Percentiles rank a stretch among this genome's conserved stretches.
Conservation (phyloP, 1,284 basidiomycete species). For the Ceratobasidium sp. region DNA sequence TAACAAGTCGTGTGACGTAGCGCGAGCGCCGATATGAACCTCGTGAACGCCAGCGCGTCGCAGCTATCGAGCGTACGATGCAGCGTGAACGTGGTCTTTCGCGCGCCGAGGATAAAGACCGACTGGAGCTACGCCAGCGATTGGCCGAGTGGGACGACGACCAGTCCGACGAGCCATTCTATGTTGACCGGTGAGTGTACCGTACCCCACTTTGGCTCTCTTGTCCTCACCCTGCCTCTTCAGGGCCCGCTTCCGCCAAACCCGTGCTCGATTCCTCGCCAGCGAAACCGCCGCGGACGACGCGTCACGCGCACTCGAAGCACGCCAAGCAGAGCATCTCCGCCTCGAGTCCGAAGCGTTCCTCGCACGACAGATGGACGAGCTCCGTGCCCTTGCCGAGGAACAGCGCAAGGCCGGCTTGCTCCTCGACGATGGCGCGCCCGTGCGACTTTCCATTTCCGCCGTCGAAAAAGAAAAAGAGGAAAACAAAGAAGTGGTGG, state of each 20-base stretch:
- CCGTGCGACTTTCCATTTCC: constrained; percentile 82
- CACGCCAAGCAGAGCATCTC: constrained; percentile 83
- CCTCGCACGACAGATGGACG: constrained; percentile 88
- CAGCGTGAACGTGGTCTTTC: constrained; percentile 73
- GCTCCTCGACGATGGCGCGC: constrained; percentile 88
- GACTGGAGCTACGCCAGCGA: constrained; percentile 73
- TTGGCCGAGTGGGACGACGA: constrained; percentile 91
- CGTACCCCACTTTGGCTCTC: background rate
- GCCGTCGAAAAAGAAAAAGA: constrained; percentile 45
- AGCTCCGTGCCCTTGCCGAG: constrained; percentile 86
- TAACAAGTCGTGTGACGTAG: constrained; percentile 56
- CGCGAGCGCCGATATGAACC: constrained; percentile 84
- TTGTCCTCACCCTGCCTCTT: constrained; percentile 2
- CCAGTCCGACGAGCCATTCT: constrained; percentile 86
- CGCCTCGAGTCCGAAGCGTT: constrained; percentile 88
- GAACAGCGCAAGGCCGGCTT: constrained; percentile 88
- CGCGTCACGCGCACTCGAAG: constrained; percentile 83
- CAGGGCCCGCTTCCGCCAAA: constrained; percentile 77
- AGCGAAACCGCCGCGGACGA: constrained; percentile 83
- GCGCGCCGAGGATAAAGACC: constrained; percentile 79
- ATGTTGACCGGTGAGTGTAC: constrained; percentile 75
- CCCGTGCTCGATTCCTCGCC: constrained; percentile 71
- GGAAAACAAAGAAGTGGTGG: constrained; percentile 42
- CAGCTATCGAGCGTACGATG: constrained; percentile 77
- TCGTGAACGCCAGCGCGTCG: constrained; percentile 79